phyloP scores from a whole-genome alignment of 2,329 filamentous ascomycete species.

The Xylaria multiplex region DNA sequence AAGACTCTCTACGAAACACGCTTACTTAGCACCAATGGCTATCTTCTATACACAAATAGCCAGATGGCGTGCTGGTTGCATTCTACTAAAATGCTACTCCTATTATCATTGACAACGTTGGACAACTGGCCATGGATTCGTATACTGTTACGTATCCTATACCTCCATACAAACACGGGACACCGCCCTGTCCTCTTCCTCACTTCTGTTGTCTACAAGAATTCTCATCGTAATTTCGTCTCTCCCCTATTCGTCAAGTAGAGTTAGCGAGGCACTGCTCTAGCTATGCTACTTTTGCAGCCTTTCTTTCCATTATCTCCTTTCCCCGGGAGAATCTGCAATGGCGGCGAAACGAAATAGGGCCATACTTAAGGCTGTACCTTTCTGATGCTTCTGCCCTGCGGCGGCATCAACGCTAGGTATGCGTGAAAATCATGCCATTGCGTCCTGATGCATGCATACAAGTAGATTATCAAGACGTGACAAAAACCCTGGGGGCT shows the following conservation, averaged over 20 bases:
- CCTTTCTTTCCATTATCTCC: conserved; percentile 4
- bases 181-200: background rate
- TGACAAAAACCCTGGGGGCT: conserved; percentile 12
- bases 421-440: conserved; percentile 30
- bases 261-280: conserved; percentile 11
- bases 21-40: too few species aligned
- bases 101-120: background rate
- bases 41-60: background rate
- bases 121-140: conserved; percentile 19
- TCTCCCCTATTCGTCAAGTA: background rate
- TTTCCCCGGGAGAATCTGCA: background rate
- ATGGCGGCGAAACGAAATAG: conserved; percentile 22
- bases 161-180: conserved; percentile 22
- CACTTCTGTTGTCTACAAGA: conserved; percentile 4
- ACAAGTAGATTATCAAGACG: conserved; percentile 29
- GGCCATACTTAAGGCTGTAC: conserved; percentile 25
- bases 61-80: background rate
- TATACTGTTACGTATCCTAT: conserved; percentile 23
- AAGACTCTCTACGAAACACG: background rate
- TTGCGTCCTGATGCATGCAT: conserved; percentile 33
- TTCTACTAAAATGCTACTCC: conserved; percentile 10
- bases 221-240: conserved; percentile 8
- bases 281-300: background rate
- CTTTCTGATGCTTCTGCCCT: conserved; percentile 25
- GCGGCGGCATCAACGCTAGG: conserved; percentile 29